A percentile compares a stretch with the other conserved stretches of the same genome.
Conservation (phyloP, 1,284 basidiomycete species). For the Cryptococcus sp. region DNA sequence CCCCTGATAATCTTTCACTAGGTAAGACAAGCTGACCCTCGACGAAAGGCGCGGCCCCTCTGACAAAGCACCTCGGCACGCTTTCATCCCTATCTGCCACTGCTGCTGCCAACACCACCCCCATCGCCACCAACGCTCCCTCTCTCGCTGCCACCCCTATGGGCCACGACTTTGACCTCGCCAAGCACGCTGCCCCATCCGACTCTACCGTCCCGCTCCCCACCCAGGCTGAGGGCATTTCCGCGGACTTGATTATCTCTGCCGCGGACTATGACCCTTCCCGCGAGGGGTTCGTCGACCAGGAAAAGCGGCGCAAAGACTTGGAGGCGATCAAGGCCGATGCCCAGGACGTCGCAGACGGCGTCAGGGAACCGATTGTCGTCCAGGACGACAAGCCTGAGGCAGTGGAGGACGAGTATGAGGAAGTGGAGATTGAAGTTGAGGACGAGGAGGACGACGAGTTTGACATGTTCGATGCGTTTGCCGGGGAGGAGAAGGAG, state of each 20-base stretch:
- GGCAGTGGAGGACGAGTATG: conserved; percentile 48
- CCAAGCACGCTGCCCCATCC: conserved; percentile 26
- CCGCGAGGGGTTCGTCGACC: conserved; percentile 75
- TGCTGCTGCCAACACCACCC: conserved; percentile 19
- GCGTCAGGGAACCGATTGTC: conserved; percentile 47
- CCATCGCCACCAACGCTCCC: conserved; percentile 25
- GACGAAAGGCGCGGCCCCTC: conserved; percentile 32
- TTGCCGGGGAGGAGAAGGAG: conserved; percentile 56
- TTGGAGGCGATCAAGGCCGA: conserved; percentile 16
- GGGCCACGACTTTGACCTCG: conserved; percentile 43
- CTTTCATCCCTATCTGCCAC: conserved; percentile 22
- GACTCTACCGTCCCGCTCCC: conserved; percentile 17
- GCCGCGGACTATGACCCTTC: conserved; percentile 93
- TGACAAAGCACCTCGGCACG: conserved; percentile 33
- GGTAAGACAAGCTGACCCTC: background rate
- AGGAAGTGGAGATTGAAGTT: conserved; percentile 60
- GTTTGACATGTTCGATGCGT: conserved; percentile 86
- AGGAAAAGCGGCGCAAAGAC: conserved; percentile 58
- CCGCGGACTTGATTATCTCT: conserved; percentile 65
- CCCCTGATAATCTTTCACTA: background rate
- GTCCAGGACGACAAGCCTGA: conserved; percentile 35
- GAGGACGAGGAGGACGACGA: conserved; percentile 62
- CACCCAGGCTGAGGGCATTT: conserved; percentile 39
- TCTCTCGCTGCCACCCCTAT: conserved; percentile 35
- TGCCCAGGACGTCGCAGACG: conserved; percentile 44